phyloP scores from a whole-genome alignment of 164 flowering plant species.

The Vitis riparia region DNA sequence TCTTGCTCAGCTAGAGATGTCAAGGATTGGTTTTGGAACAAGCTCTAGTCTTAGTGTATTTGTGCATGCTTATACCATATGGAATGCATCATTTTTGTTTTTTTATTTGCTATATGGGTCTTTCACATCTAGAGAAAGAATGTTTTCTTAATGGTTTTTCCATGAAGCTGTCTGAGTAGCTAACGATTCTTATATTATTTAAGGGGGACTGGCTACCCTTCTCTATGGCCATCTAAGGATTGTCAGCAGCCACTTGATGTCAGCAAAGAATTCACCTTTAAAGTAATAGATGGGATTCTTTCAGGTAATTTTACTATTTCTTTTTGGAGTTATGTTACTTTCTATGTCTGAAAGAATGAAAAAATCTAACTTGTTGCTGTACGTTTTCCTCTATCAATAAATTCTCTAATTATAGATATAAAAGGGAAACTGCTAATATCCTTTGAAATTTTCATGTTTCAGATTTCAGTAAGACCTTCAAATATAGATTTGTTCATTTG shows the following conservation, averaged over 20 bases:
- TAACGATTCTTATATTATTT: slow-evolving; percentile 10
- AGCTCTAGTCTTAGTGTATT: not conserved
- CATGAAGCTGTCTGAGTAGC: not conserved
- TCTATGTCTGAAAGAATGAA: not conserved
- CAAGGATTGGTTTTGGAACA: not conserved
- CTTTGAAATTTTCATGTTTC: slow-evolving; percentile 22
- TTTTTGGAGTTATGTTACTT: slow-evolving; percentile 1
- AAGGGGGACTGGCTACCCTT: slow-evolving; percentile 92
- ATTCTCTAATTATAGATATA: not conserved
- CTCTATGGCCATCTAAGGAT: slow-evolving; percentile 72
- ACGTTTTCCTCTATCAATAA: not conserved
- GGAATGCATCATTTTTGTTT: not conserved
- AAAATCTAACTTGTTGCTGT: not conserved
- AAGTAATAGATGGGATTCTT: slow-evolving; percentile 85
- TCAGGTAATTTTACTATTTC: slow-evolving; percentile 46
- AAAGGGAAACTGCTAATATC: not conserved
- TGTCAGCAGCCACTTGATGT: slow-evolving; percentile 94
- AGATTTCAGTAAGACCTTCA: slow-evolving; percentile 92
- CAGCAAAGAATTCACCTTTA: slow-evolving; percentile 84
- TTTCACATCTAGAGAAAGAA: not conserved
- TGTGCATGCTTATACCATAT: not conserved
- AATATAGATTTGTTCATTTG: slow-evolving; percentile 77
- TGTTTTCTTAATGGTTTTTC: not conserved
- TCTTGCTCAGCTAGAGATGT: not conserved
- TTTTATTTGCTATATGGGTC: not conserved